phyloP scores from a whole-genome alignment of 164 flowering plant genomes.

The Liquidambar formosana region DNA sequence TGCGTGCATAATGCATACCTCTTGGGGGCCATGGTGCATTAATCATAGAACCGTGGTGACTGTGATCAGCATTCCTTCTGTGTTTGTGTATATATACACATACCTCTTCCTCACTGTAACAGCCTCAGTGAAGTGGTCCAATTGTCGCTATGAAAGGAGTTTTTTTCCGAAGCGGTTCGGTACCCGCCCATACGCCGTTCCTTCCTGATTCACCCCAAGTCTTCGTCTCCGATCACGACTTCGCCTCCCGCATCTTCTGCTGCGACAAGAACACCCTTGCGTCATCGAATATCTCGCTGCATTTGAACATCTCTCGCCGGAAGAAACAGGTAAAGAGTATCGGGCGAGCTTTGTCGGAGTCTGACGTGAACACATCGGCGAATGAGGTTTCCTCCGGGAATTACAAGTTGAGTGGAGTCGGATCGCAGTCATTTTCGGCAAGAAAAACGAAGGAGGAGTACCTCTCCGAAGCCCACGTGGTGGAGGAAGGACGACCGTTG shows the following conservation, averaged over 20 bases:
- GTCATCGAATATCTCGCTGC: constrained; percentile 33
- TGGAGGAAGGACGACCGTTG: constrained; percentile 6
- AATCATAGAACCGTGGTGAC: too few species aligned
- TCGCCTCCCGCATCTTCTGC: constrained; percentile 25
- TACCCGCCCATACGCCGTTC: too few species aligned
- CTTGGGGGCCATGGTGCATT: too few species aligned
- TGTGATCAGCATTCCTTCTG: too few species aligned
- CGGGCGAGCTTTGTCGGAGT: constrained; percentile 43
- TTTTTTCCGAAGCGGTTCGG: constrained; percentile 51
- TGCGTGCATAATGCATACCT: too few species aligned
- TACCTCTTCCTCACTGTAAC: too few species aligned
- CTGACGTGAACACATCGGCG: constrained; percentile 29
- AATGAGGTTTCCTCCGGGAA: background rate
- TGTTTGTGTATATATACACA: too few species aligned
- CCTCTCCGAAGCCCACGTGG: background rate
- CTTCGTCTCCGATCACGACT: constrained; percentile 20
- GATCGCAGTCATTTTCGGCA: constrained; percentile 35
- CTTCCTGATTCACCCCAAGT: constrained; percentile 24
- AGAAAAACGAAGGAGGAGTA: constrained; percentile 42
- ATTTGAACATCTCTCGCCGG: constrained; percentile 19
- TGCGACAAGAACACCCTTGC: constrained; percentile 17
- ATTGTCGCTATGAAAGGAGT: constrained; percentile 46
- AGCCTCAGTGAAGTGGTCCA: too few species aligned
- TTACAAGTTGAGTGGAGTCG: constrained; percentile 5
- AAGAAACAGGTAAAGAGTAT: constrained; percentile 13